These are phyloP conservation scores for Aspergillus chevalieri DNA, from an alignment of 2,329 filamentous ascomycete species.

Conservation along the genomic window DNA sequence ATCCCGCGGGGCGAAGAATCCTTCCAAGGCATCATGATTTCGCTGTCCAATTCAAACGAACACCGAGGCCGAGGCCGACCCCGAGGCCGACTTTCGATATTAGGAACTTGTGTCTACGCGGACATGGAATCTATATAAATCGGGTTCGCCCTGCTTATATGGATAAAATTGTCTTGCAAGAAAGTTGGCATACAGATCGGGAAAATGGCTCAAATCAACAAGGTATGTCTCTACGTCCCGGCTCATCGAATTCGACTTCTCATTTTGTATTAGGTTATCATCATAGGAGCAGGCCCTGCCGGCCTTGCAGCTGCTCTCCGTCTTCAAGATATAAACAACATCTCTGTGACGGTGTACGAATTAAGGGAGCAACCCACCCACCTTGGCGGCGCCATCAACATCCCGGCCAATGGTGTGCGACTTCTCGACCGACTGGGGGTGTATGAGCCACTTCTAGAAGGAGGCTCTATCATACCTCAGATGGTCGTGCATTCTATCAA, in stretches of 20 bases:
- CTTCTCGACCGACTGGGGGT: conserved; percentile 21
- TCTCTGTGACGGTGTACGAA: conserved; percentile 21
- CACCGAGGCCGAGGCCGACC: too few relatives aligned
- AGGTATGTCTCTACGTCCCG: not conserved
- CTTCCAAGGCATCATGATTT: too few relatives aligned
- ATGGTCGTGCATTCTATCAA: conserved; percentile 10
- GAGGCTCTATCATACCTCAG: conserved; percentile 8
- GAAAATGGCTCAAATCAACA: not conserved
- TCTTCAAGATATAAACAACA: conserved; percentile 10
- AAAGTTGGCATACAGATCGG: not conserved
- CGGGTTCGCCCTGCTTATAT: not conserved
- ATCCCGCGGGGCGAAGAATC: too few relatives aligned
- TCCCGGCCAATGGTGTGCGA: conserved; percentile 25
- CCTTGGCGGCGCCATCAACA: conserved; percentile 24
- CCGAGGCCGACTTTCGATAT: too few relatives aligned
- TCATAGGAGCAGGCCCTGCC: conserved; percentile 17
- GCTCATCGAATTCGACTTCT: too few relatives aligned
- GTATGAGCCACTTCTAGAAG: conserved; percentile 7
- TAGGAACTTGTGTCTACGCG: too few relatives aligned
- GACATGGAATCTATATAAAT: not conserved
- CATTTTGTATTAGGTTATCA: conserved; percentile 8
- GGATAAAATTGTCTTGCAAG: not conserved
- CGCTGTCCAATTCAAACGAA: too few relatives aligned
- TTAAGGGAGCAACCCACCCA: conserved; percentile 23
- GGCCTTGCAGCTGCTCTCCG: conserved; percentile 16